Percentiles rank a stretch among this genome's conserved stretches.
phyloP scores from a whole-genome alignment of 805 yeast species.

The Cyberlindnera euphorbiae region DNA sequence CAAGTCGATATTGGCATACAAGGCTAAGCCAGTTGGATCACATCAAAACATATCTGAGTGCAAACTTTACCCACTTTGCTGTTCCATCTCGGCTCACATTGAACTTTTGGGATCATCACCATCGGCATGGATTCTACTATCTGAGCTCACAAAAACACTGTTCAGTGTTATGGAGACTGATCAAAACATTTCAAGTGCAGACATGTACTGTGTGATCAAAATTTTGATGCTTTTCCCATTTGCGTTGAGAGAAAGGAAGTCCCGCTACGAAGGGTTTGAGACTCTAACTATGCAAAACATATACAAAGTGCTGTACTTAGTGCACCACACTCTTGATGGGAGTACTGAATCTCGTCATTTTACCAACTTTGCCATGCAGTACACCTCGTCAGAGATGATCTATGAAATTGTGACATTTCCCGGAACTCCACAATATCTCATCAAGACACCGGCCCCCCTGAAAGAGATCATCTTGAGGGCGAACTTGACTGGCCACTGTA shows the following conservation, averaged over 20 bases:
- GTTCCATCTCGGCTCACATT: constrained; percentile 18
- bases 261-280: constrained; percentile 16
- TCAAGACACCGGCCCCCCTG: constrained; percentile 15
- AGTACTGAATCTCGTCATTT: constrained; percentile 14
- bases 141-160: constrained; percentile 12
- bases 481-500: constrained; percentile 10
- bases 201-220: constrained; percentile 17
- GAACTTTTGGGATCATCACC: constrained; percentile 9
- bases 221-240: constrained; percentile 14
- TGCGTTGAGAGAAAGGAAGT: constrained; percentile 12
- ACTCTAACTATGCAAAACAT: constrained; percentile 11
- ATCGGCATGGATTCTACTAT: constrained; percentile 18
- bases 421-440: constrained; percentile 11
- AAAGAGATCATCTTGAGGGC: constrained; percentile 15
- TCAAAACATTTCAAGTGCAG: constrained; percentile 13
- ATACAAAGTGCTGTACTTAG: constrained; percentile 9
- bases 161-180: constrained; percentile 9
- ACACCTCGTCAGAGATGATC: constrained; percentile 10
- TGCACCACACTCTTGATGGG: constrained; percentile 15
- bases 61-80: constrained; percentile 17
- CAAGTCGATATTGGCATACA: constrained; percentile 6
- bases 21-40: constrained; percentile 4
- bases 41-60: constrained; percentile 13
- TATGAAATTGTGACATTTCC: constrained; percentile 6
- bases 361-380: constrained; percentile 10